Evolutionary conservation across 208 protist genomes (phyloP).

Genomic region (Leptomonas pyrrhocoris): DNA sequence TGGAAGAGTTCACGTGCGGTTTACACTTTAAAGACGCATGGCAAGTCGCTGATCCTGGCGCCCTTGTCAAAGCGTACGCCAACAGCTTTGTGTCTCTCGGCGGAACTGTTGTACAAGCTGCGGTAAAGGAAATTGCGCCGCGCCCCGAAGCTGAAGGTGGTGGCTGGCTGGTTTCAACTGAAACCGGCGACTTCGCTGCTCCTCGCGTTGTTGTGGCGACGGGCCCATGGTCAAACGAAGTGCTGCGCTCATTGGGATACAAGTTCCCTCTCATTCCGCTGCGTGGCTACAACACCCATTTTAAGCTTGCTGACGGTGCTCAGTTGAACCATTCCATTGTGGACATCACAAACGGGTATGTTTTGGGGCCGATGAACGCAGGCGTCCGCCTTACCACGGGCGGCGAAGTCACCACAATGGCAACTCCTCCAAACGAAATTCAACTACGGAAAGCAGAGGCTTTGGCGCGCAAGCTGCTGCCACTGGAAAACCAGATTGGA

Average conservation of each 20-base stretch:
- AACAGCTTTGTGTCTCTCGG: constrained; percentile 12
- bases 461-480: constrained; percentile 20
- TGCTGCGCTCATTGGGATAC: constrained; percentile 16
- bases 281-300: constrained; percentile 33
- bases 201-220: constrained; percentile 21
- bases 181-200: background rate
- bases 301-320: constrained; percentile 16
- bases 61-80: constrained; percentile 26
- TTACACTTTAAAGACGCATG: constrained; percentile 27
- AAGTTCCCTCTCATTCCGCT: constrained; percentile 30
- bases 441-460: constrained; percentile 22
- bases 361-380: constrained; percentile 13
- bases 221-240: constrained; percentile 17
- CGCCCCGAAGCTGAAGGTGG: background rate
- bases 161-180: constrained; percentile 15
- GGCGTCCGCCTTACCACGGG: constrained; percentile 16
- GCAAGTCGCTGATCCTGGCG: constrained; percentile 23
- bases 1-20: constrained; percentile 9
- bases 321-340: constrained; percentile 16
- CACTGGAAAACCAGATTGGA: constrained; percentile 24
- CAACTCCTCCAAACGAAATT: constrained; percentile 18
- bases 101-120: constrained; percentile 16
- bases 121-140: constrained; percentile 14
- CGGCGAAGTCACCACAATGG: constrained; percentile 8
- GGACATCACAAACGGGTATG: constrained; percentile 18